Percentiles rank a stretch among this genome's conserved stretches.
Evolutionary conservation across 2,329 filamentous ascomycete species (phyloP).

Genomic region (Coniochaeta sp.): DNA sequence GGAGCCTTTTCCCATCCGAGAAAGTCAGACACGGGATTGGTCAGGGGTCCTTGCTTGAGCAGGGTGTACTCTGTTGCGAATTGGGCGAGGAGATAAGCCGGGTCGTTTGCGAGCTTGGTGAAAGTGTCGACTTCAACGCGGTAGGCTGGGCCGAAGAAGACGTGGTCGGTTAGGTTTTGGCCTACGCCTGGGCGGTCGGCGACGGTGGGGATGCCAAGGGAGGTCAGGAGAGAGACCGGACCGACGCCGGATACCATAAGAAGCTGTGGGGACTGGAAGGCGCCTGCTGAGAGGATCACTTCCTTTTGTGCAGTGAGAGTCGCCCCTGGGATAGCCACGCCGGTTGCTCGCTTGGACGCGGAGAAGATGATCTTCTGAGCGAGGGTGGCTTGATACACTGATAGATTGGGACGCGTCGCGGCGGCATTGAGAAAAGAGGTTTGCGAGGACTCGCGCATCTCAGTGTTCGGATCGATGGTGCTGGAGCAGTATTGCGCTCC

Average conservation of each 20-base stretch:
- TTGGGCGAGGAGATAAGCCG: background rate
- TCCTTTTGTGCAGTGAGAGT: slow-evolving; percentile 24
- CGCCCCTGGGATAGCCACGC: background rate
- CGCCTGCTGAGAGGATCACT: slow-evolving; percentile 52
- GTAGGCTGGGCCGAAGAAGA: slow-evolving; percentile 5
- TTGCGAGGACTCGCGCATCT: slow-evolving; percentile 14
- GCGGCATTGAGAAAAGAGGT: background rate
- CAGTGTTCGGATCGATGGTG: slow-evolving; percentile 19
- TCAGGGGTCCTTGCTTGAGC: slow-evolving; percentile 10
- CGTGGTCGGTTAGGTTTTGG: background rate
- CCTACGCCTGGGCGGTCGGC: slow-evolving; percentile 3
- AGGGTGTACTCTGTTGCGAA: background rate
- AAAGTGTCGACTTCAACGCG: slow-evolving; percentile 28
- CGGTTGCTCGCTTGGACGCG: background rate
- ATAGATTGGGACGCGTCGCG: background rate
- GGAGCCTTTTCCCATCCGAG: slow-evolving; percentile 10
- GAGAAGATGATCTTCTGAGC: background rate
- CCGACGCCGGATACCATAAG: slow-evolving; percentile 52
- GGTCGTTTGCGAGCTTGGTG: slow-evolving; percentile 15
- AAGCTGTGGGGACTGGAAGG: slow-evolving; percentile 47
- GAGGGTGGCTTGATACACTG: background rate
- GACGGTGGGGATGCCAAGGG: slow-evolving; percentile 5
- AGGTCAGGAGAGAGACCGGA: slow-evolving; percentile 10
- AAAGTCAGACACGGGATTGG: slow-evolving; percentile 13
- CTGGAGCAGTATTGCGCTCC: slow-evolving; percentile 24